These are phyloP conservation scores for Trichoderma orchidacearum DNA, from an alignment of 495 filamentous ascomycete species.

Conservation along the genomic window DNA sequence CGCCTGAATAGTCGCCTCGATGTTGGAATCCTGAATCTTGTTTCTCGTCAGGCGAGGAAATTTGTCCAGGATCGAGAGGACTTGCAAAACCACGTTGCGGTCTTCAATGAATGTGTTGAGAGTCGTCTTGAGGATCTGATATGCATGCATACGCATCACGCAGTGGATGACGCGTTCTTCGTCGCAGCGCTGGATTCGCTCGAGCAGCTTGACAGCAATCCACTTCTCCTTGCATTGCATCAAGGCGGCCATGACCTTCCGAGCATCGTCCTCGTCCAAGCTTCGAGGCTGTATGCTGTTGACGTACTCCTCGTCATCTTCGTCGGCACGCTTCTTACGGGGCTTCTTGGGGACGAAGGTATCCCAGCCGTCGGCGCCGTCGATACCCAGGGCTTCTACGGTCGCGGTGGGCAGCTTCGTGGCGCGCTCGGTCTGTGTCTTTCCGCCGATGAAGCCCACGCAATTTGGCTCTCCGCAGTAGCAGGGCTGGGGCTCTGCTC, in stretches of 20 bases:
- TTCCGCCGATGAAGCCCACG: conserved; percentile 90
- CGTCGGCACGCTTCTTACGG: conserved; percentile 84
- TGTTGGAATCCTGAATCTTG: conserved; percentile 94
- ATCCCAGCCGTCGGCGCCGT: conserved; percentile 87
- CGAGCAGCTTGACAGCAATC: conserved; percentile 92
- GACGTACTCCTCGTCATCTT: conserved; percentile 94
- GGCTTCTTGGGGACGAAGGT: conserved; percentile 75
- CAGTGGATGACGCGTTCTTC: conserved; percentile 80
- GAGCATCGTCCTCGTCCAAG: conserved; percentile 78
- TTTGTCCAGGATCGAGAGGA: conserved; percentile 77
- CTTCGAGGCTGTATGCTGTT: conserved; percentile 75
- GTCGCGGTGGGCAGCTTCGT: conserved; percentile 84
- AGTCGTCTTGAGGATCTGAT: conserved; percentile 81
- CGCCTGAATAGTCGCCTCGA: conserved; percentile 68
- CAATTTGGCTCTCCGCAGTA: conserved; percentile 95
- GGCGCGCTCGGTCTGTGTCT: conserved; percentile 90
- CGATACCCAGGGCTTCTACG: conserved; percentile 92
- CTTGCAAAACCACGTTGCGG: conserved; percentile 73
- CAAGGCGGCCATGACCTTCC: conserved; percentile 96
- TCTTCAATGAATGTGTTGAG: conserved; percentile 78
- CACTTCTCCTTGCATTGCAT: conserved; percentile 99
- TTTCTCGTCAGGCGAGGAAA: conserved; percentile 89
- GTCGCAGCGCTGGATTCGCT: conserved; percentile 77
- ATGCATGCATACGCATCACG: conserved; percentile 92
- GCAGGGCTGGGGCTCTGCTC: conserved; percentile 89